These are phyloP conservation scores for Fusarium robinianum DNA, from an alignment of 2,329 filamentous ascomycete species.

Conservation along the genomic window DNA sequence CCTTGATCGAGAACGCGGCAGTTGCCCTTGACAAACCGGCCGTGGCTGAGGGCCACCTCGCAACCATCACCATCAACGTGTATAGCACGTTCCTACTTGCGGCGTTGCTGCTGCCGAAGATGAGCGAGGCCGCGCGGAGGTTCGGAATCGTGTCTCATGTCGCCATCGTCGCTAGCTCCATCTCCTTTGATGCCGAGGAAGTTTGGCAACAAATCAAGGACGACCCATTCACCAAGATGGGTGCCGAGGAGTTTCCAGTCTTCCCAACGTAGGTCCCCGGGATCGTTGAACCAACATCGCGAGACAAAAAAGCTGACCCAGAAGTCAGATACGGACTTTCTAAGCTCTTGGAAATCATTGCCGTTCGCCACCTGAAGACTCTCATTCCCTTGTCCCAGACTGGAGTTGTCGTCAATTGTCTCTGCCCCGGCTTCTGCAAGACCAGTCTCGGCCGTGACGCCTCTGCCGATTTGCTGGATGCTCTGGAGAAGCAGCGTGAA, in stretches of 20 bases:
- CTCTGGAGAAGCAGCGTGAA: conserved; percentile 3
- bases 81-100: conserved; percentile 51
- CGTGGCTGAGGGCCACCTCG: conserved; percentile 48
- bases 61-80: conserved; percentile 52
- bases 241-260: background rate
- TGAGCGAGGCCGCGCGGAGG: conserved; percentile 44
- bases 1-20: conserved; percentile 49
- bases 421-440: conserved; percentile 40
- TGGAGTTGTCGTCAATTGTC: conserved; percentile 39
- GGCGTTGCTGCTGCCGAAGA: conserved; percentile 47
- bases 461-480: background rate
- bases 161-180: conserved; percentile 37
- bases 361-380: conserved; percentile 34
- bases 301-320: background rate
- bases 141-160: conserved; percentile 43
- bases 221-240: conserved; percentile 8
- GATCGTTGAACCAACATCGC: background rate
- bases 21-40: conserved; percentile 16
- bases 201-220: conserved; percentile 10
- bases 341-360: conserved; percentile 37
- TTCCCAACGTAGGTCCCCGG: background rate
- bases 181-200: conserved; percentile 6
- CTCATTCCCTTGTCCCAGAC: conserved; percentile 33
- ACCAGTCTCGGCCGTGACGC: conserved; percentile 25
- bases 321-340: conserved; percentile 31